Evolutionary conservation across 192 early-diverging fungal genomes (phyloP).

Genomic region (Backusella mclennaniae): DNA sequence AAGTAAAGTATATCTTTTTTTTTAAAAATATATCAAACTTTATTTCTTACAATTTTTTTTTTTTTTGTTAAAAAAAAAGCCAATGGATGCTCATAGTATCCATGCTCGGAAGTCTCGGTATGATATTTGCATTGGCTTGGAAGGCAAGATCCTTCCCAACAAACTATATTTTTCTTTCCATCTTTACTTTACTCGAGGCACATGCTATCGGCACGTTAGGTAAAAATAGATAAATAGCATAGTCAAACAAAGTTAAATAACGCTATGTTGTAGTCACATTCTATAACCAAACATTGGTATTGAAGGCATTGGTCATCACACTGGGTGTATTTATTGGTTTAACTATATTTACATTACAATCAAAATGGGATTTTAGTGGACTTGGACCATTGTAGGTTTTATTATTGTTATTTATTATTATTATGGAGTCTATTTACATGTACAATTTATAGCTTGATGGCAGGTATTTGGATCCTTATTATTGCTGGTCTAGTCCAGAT

Average conservation of each 20-base stretch:
- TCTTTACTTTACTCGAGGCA: conserved; percentile 62
- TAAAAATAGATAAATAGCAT: not conserved
- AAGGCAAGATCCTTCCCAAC: conserved; percentile 60
- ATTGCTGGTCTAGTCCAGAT: conserved; percentile 62
- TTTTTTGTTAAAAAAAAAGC: conserved; percentile 23
- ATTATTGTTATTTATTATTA: not conserved
- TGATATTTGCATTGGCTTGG: conserved; percentile 51
- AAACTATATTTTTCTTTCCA: conserved; percentile 57
- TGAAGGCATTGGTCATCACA: conserved; percentile 77
- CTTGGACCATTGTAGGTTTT: conserved; percentile 50
- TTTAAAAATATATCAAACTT: not conserved
- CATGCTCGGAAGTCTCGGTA: conserved; percentile 46
- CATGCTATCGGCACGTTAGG: conserved; percentile 36
- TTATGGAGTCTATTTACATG: not conserved
- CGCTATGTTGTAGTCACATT: conserved; percentile 49
- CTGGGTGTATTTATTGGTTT: conserved; percentile 68
- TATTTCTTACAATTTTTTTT: not conserved
- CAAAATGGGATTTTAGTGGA: conserved; percentile 68
- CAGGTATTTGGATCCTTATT: conserved; percentile 58
- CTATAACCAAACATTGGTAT: conserved; percentile 58
- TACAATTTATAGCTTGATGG: conserved; percentile 50
- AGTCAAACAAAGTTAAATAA: not conserved
- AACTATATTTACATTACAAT: conserved; percentile 78
- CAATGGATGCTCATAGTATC: conserved; percentile 57
- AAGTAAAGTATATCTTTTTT: conserved; percentile 32